Conservation (phyloP, 306 rosid genomes). For the Rosa multiflora region DNA sequence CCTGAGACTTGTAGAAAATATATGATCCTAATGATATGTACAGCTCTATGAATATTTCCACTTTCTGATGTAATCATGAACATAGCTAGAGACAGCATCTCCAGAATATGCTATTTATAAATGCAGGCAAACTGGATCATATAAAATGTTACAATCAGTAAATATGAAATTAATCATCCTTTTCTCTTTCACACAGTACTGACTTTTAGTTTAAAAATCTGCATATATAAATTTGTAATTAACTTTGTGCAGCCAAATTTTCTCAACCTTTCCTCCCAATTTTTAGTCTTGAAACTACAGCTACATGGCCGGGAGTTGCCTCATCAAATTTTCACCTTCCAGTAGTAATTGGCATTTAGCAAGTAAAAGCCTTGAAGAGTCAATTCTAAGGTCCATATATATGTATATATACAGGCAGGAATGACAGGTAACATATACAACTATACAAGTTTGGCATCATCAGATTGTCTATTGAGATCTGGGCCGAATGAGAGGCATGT, state of each 20-base stretch:
- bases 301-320: not conserved
- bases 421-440: not conserved
- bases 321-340: not conserved
- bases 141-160: not conserved
- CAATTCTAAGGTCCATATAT: not conserved
- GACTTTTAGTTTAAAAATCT: too few species aligned
- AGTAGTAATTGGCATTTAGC: not conserved
- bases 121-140: not conserved
- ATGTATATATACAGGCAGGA: not conserved
- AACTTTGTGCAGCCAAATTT: not conserved
- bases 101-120: not conserved
- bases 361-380: not conserved
- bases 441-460: conserved; percentile 3
- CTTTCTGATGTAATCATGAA: not conserved
- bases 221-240: not conserved
- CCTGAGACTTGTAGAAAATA: not conserved
- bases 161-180: not conserved
- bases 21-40: not conserved
- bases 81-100: not conserved
- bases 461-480: not conserved
- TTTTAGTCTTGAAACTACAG: not conserved
- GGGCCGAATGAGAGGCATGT: not conserved
- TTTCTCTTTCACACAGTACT: not conserved
- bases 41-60: not conserved
- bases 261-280: not conserved